Evolutionary conservation across 202 grass and related monocot species (phyloP), one percentile per base, ranked within the genome.

Genomic region (Tripidium arundinaceum): DNA sequence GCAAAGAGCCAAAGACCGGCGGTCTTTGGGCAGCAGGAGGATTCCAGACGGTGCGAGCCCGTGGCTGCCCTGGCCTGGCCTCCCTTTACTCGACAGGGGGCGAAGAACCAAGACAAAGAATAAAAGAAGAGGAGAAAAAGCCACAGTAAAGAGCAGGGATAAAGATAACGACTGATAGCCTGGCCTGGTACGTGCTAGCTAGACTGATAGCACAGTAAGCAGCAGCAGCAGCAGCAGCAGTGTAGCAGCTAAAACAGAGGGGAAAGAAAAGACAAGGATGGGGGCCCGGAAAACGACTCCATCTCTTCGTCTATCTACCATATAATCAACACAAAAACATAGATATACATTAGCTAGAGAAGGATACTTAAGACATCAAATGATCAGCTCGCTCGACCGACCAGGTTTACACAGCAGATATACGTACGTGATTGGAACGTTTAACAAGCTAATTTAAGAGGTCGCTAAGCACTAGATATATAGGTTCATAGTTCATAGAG

Each of bases 1-100:
- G 60, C 41, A 50, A 50, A 47, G 43, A n/a, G 43, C 33, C 83
- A 66, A 70, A 28, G 42, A 81, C 83, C 62, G 60, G 62, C 14
- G 45, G 62, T 64, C 83, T 83, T 84, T 61, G 76, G 70, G 74
- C 84, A 78, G 65, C 21, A 28, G 65, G 47, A 58, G 79, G 72
- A 58, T 70, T 77, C 72, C 79, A 76, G 81, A 80, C 67, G 64
- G 16, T 8, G 42, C 16, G 37, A 46, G 26, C 37, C 72, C 49
- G 66, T 70, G 47, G 74, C 55, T 73, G 60, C 19, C 58, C n/a
- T 57, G 52, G 0, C 68, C 75, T 65, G 62, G 72, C 86, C 39
- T 84, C 86, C 43, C 84, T 89, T 90, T 93, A 85, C 83, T 89
- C 76, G 78, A 95, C 87, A 92, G 34, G 45, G 45, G 22, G 13